Base-by-base conservation (phyloP, 495 filamentous ascomycete genomes). In the Apodospora peruviana region DNA sequence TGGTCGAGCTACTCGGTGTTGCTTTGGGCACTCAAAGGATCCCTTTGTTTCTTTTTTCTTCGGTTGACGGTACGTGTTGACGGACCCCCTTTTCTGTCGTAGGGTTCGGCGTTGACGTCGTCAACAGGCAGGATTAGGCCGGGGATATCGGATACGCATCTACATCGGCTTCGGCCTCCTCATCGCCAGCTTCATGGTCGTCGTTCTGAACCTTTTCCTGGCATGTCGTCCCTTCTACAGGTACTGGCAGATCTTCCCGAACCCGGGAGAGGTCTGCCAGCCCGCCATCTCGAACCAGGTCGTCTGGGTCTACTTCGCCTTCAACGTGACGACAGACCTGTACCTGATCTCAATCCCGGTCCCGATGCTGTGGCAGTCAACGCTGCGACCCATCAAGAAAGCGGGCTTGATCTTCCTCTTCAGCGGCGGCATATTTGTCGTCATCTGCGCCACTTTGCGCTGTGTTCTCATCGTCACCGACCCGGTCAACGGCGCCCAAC, bases 1-100 rank as follows among this genome's bases (percentile, higher is more conserved):
- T 78, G 79, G 67, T 73, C 74, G 22, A 50, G 80, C n/a, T 83
- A 82, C 40, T 77, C 74, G 0, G 64, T 71, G 2, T 53, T 81
- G 5, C 58, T 82, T 16, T 83, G 80, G 78, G 49, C 76, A 36
- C 46, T 82, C 42, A 82, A 83, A 54, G 59, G 68, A 0, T 82
- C 77, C 48, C 81, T 81, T 79, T 57, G 73, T 12, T 58, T 79
- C n/a, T 81, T 80, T 49, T 82, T 78, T 51, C 65, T 72, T 17
- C 69, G 79, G 50, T 59, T 82, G 37, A 80, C 78, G n/a, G 78
- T 80, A 52, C 17, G 58, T 29, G n/a, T 38, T 17, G 36, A 38
- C 11, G n/a, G 2, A 14, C 40, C n/a, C 12, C 40, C 8, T n/a
- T 12, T 16, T 25, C 10, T 5, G 20, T 10, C 11, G 11, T 2